Evolutionary conservation across 495 filamentous ascomycete genomes (phyloP).

Genomic region (Penicillium ochrochloron): DNA sequence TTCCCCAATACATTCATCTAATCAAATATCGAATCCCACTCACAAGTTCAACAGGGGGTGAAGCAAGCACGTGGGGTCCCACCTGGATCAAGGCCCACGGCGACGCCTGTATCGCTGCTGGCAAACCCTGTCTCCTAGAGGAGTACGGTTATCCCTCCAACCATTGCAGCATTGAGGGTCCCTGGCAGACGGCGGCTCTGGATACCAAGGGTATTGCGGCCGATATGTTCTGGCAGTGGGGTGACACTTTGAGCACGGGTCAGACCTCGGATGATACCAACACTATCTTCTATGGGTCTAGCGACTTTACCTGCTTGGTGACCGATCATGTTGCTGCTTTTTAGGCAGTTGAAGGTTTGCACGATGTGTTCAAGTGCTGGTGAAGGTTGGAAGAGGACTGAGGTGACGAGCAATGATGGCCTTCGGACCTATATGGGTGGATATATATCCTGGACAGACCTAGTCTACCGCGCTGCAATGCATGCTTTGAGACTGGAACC

Average conservation of each 20-base stretch:
- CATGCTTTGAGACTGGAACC: background rate
- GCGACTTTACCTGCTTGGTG: constrained; percentile 59
- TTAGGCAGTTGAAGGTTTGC: background rate
- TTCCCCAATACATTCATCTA: constrained; percentile 23
- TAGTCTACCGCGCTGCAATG: background rate
- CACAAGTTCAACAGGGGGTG: constrained; percentile 41
- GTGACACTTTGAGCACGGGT: constrained; percentile 58
- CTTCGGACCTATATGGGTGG: too few relatives aligned
- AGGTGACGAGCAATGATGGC: too few relatives aligned
- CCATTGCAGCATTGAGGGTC: constrained; percentile 50
- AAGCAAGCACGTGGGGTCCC: constrained; percentile 49
- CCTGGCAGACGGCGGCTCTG: constrained; percentile 63
- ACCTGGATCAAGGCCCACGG: constrained; percentile 67
- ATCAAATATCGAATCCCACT: background rate
- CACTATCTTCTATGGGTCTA: constrained; percentile 61
- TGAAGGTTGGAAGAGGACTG: too few relatives aligned
- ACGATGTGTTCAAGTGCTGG: background rate
- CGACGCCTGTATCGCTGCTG: constrained; percentile 54
- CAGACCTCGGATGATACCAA: constrained; percentile 65
- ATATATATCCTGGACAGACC: background rate
- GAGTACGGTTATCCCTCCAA: constrained; percentile 63
- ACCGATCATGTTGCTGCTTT: constrained; percentile 62
- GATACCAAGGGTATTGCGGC: constrained; percentile 54
- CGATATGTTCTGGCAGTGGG: constrained; percentile 72
- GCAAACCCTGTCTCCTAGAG: constrained; percentile 71